Evolutionary conservation across 2,329 filamentous ascomycete genomes (phyloP).

Genomic region (Penicillium sp.): DNA sequence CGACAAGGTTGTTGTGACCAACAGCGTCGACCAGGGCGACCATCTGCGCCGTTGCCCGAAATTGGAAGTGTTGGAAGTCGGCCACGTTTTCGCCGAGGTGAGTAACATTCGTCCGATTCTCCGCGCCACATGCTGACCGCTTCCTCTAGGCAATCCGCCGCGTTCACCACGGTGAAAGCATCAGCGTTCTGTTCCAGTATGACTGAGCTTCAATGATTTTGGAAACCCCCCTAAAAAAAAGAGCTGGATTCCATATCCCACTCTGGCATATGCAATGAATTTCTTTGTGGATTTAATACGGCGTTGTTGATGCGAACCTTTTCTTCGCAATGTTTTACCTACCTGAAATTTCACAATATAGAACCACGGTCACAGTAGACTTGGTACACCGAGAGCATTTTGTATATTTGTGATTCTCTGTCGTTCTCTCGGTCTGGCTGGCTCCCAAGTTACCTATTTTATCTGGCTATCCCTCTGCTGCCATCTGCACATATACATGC

Average conservation of each 20-base stretch:
- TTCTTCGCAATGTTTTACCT: slow-evolving; percentile 2
- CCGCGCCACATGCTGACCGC: slow-evolving; percentile 26
- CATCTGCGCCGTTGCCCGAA: slow-evolving; percentile 77
- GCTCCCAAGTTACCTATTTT: slow-evolving; percentile 10
- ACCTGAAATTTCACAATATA: slow-evolving; percentile 9
- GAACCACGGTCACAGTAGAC: slow-evolving; percentile 20
- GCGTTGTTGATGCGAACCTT: slow-evolving; percentile 13
- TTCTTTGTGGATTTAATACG: slow-evolving; percentile 17
- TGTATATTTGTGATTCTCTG: slow-evolving; percentile 15
- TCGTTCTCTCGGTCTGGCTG: slow-evolving; percentile 12
- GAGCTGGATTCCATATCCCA: slow-evolving; percentile 5
- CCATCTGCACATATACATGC: slow-evolving; percentile 26
- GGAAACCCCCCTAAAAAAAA: background rate
- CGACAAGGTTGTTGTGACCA: slow-evolving; percentile 92
- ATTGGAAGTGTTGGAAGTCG: slow-evolving; percentile 87
- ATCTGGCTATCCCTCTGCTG: slow-evolving; percentile 21
- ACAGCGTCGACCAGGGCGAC: slow-evolving; percentile 86
- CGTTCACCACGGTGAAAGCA: slow-evolving; percentile 96
- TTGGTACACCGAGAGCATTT: slow-evolving; percentile 15
- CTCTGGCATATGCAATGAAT: slow-evolving; percentile 17
- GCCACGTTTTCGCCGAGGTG: slow-evolving; percentile 84
- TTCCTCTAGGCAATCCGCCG: slow-evolving; percentile 71
- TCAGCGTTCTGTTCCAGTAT: slow-evolving; percentile 90
- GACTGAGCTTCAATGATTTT: slow-evolving; percentile 50
- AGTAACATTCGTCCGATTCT: slow-evolving; percentile 18